Percentiles rank a stretch among this genome's conserved stretches.
Evolutionary conservation across 192 early-diverging fungal species (phyloP).

Genomic region (Backusella macrospora): DNA sequence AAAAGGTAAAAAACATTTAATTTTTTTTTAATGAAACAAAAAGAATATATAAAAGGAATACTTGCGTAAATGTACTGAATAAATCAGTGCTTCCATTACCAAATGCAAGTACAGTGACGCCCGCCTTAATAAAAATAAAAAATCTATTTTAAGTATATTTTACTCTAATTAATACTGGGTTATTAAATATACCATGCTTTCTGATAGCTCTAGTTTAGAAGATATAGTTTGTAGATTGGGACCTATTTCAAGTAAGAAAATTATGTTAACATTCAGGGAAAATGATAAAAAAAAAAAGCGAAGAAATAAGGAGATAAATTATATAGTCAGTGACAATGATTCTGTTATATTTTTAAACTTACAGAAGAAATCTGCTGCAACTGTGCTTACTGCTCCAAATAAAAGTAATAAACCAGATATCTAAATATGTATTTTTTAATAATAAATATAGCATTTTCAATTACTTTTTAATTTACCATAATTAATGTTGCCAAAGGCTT

Average conservation of each 20-base stretch:
- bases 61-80: constrained; percentile 72
- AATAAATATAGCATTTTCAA: neutral
- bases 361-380: constrained; percentile 80
- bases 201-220: constrained; percentile 71
- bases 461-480: constrained; percentile 39
- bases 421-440: constrained; percentile 45
- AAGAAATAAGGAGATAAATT: constrained; percentile 10
- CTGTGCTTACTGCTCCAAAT: constrained; percentile 70
- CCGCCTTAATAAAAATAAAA: constrained; percentile 47
- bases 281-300: neutral
- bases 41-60: neutral
- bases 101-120: constrained; percentile 74
- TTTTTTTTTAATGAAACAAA: constrained; percentile 16
- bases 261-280: neutral
- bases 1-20: constrained; percentile 22
- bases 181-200: constrained; percentile 64
- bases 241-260: constrained; percentile 39
- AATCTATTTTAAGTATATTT: constrained; percentile 19
- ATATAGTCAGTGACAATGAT: neutral
- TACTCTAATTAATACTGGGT: constrained; percentile 1
- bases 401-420: constrained; percentile 26
- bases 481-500: constrained; percentile 37
- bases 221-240: constrained; percentile 84
- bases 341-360: constrained; percentile 29
- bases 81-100: constrained; percentile 94